phyloP scores from a whole-genome alignment of 176 grass and related monocot species.

The Lolium perenne region DNA sequence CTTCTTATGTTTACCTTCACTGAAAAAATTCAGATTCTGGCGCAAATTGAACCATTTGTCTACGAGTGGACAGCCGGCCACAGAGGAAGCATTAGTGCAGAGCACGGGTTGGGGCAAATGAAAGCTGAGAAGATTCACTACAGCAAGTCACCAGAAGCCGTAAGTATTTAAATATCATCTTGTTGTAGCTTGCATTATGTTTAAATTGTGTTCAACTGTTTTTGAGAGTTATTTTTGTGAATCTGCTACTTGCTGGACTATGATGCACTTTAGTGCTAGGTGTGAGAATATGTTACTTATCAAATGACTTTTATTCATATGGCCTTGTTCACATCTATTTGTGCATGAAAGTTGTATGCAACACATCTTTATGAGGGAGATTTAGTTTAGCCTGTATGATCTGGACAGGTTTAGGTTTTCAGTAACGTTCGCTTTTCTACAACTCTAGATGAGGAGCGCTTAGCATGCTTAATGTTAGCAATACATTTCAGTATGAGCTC shows the following conservation, averaged over 20 bases:
- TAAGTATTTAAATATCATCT: slow-evolving; percentile 47
- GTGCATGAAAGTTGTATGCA: neutral
- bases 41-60: slow-evolving; percentile 86
- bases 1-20: slow-evolving; percentile 37
- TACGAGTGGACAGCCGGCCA: slow-evolving; percentile 93
- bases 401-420: neutral
- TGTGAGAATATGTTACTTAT: neutral
- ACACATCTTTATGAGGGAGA: neutral
- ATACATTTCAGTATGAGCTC: slow-evolving; percentile 10
- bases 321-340: neutral
- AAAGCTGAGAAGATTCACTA: slow-evolving; percentile 98
- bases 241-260: neutral
- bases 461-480: neutral
- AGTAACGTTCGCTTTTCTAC: neutral
- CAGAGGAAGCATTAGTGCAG: slow-evolving; percentile 96
- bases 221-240: slow-evolving; percentile 11
- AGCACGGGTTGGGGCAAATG: slow-evolving; percentile 91
- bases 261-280: neutral
- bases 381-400: slow-evolving; percentile 24
- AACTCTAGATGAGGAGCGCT: neutral
- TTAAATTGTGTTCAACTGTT: neutral
- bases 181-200: neutral
- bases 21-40: slow-evolving; percentile 65
- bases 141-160: slow-evolving; percentile 89
- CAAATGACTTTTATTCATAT: neutral